Evolutionary conservation across 129 eudicot genomes (phyloP), one percentile per base, ranked within the genome.

Genomic region (Mikania micrantha): DNA sequence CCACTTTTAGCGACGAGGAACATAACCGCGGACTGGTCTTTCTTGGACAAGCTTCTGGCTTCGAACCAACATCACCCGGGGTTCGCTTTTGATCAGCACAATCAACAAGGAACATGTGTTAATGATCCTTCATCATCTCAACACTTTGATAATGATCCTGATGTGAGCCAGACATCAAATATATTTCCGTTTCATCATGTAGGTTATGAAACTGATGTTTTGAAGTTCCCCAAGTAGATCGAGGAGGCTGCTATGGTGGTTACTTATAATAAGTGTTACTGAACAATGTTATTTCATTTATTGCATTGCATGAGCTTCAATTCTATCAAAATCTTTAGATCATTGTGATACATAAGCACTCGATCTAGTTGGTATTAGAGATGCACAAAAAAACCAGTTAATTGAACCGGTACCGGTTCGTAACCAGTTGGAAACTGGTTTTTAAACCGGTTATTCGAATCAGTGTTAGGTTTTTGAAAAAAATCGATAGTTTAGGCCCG

Each of bases 41-140:
- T 88, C 65, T 76, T 92, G 67, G 98, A 92, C 78, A 92, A 92
- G 87, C 85, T 92, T 25, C 75, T 92, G 35, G 85, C 88, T 21
- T 72, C 89, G 0, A 82, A 88, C 66, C 95, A 81, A 38, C 82
- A 81, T 72, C 81, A 66, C 40, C 10, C 63, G 21, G 80, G 65
- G 4, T 28, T 76, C 60, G 10, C 60, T 34, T 70, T 77, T 40
- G 77, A 71, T 77, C 71, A 60, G 60, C 72, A 67, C 2, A 48
- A 50, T 41, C 69, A 86, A 10, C 88, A 80, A 67, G 60, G 68
- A 28, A 77, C 73, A 57, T 41, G 47, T 36, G 68, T 74, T 22
- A 76, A 74, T 35, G 72, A 64, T 45, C 75, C 69, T 45, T 70
- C 83, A 52, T 70, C 76, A 15, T 80, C 81, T 24, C 87, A 76